A percentile compares a stretch with the other conserved stretches of the same genome.
Conservation (phyloP, 176 grass and related monocot species). For the Ensete ventricosum region DNA sequence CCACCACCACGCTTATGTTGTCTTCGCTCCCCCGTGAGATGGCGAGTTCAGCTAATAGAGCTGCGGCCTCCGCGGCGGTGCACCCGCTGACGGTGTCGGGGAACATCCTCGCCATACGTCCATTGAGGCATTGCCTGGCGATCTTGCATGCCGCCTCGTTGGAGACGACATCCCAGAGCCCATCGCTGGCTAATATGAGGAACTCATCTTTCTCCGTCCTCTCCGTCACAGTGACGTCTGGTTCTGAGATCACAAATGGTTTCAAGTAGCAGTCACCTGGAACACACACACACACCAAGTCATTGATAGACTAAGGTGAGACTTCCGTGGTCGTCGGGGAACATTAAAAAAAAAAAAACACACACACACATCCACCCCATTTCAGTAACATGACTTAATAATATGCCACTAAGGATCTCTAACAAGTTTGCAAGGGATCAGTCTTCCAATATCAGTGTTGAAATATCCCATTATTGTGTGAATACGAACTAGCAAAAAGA, state of each 20-base stretch:
- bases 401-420: too few species aligned
- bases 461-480: too few species aligned
- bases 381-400: too few species aligned
- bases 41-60: slow-evolving; percentile 56
- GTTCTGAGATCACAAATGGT: slow-evolving; percentile 62
- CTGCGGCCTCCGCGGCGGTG: slow-evolving; percentile 45
- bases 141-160: slow-evolving; percentile 61
- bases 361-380: too few species aligned
- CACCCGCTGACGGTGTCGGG: slow-evolving; percentile 31
- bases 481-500: too few species aligned
- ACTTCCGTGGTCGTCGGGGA: neutral
- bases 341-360: neutral
- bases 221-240: slow-evolving; percentile 48
- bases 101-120: slow-evolving; percentile 30
- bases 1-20: slow-evolving; percentile 74
- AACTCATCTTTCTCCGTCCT: slow-evolving; percentile 60
- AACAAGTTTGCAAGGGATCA: too few species aligned
- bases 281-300: neutral
- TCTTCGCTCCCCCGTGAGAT: slow-evolving; percentile 51
- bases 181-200: slow-evolving; percentile 73
- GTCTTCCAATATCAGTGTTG: too few species aligned
- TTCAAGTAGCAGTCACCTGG: slow-evolving; percentile 84
- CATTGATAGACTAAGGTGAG: neutral
- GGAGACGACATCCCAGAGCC: slow-evolving; percentile 68
- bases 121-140: slow-evolving; percentile 52